Conservation (phyloP, 345 rosid genomes). For the Geranium rotundifolium region DNA sequence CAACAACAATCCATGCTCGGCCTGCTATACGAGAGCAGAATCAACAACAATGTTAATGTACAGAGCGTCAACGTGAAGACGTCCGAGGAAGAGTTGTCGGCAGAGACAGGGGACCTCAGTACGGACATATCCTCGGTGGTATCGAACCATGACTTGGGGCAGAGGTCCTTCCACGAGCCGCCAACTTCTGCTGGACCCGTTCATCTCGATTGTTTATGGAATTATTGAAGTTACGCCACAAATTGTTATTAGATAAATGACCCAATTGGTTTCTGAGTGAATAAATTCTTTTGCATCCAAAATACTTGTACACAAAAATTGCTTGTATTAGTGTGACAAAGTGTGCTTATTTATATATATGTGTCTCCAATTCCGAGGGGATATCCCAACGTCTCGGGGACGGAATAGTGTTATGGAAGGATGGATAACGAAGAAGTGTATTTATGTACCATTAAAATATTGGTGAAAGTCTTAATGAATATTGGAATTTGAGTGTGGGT, state of each 20-base stretch:
- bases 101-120: neutral
- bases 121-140: constrained; percentile 8
- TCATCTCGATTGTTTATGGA: constrained; percentile 42
- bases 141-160: constrained; percentile 13
- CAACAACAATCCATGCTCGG: constrained; percentile 47
- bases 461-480: too few relatives aligned
- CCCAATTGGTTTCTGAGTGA: too few relatives aligned
- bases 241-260: too few relatives aligned
- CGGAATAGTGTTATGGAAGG: too few relatives aligned
- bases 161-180: constrained; percentile 7
- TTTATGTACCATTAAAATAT: too few relatives aligned
- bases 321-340: too few relatives aligned
- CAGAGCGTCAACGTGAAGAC: constrained; percentile 4
- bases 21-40: constrained; percentile 25
- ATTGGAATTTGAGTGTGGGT: too few relatives aligned
- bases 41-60: constrained; percentile 1
- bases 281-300: too few relatives aligned
- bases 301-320: too few relatives aligned
- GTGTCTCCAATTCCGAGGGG: too few relatives aligned
- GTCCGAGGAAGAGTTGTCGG: constrained; percentile 10
- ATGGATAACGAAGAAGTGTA: neutral
- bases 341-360: too few relatives aligned
- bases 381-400: too few relatives aligned
- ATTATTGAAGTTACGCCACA: constrained; percentile 13
- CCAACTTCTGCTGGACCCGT: constrained; percentile 23